A percentile compares a stretch with the other conserved stretches of the same genome.
phyloP scores from a whole-genome alignment of 345 rosid genomes.

The Eucalyptus pauciflora region DNA sequence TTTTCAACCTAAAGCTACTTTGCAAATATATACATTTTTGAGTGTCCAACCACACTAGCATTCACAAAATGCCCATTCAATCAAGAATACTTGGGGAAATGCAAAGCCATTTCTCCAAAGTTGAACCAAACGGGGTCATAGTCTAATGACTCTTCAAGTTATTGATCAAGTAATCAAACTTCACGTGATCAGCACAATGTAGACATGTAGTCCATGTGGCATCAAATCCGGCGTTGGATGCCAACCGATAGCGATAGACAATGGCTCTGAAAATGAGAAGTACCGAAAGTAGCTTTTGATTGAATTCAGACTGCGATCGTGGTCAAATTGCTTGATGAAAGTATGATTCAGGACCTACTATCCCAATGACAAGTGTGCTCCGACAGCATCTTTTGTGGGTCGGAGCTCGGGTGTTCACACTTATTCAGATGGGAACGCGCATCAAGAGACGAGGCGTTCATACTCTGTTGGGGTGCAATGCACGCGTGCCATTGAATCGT shows the following conservation, averaged over 20 bases:
- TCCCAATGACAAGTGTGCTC: not conserved
- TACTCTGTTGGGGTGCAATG: not conserved
- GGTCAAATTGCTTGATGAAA: not conserved
- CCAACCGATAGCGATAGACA: too few relatives aligned
- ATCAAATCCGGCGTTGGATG: too few relatives aligned
- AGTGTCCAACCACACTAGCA: too few relatives aligned
- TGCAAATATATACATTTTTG: too few relatives aligned
- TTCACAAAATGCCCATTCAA: too few relatives aligned
- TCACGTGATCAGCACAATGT: too few relatives aligned
- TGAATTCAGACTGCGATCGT: not conserved
- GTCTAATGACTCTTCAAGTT: not conserved
- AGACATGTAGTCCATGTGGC: not conserved
- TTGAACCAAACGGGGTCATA: too few relatives aligned
- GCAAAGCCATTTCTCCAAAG: too few relatives aligned
- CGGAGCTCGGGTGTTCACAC: not conserved
- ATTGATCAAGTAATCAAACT: too few relatives aligned
- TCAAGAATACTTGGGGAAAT: too few relatives aligned
- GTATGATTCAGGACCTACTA: not conserved
- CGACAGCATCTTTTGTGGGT: not conserved
- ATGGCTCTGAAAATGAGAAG: not conserved
- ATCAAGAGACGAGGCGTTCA: not conserved
- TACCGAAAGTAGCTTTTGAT: not conserved
- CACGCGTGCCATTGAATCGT: fast-evolving
- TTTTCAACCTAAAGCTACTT: too few relatives aligned
- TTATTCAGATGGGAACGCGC: not conserved